A percentile compares a stretch with the other conserved stretches of the same genome.
phyloP scores from a whole-genome alignment of 1,139 yeast genomes.

The Hyphopichia khmerensis region DNA sequence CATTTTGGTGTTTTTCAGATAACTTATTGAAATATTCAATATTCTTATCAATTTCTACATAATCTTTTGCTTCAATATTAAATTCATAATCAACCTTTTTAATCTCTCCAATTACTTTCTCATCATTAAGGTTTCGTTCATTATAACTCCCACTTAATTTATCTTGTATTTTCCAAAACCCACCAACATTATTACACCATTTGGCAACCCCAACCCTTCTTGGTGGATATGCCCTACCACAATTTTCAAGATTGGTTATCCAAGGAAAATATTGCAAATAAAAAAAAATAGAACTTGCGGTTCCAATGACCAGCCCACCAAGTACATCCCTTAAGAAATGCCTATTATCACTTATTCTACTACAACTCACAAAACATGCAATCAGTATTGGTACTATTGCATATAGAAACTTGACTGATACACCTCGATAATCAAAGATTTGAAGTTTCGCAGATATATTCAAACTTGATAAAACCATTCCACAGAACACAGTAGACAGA shows the following conservation, averaged over 20 bases:
- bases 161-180: slow-evolving; percentile 35
- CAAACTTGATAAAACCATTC: slow-evolving; percentile 37
- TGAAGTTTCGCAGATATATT: slow-evolving; percentile 38
- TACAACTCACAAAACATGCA: slow-evolving; percentile 38
- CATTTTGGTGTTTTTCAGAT: slow-evolving; percentile 2
- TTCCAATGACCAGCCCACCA: slow-evolving; percentile 42
- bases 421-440: slow-evolving; percentile 36
- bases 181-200: slow-evolving; percentile 25
- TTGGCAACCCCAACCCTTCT: slow-evolving; percentile 33
- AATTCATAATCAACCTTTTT: background rate
- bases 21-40: slow-evolving; percentile 8
- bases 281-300: slow-evolving; percentile 27
- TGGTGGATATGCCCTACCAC: slow-evolving; percentile 48
- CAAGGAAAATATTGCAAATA: slow-evolving; percentile 46
- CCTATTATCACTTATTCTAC: slow-evolving; percentile 50
- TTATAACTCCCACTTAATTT: slow-evolving; percentile 17
- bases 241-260: slow-evolving; percentile 24
- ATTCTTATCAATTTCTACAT: slow-evolving; percentile 4
- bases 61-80: background rate
- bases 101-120: background rate
- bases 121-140: slow-evolving; percentile 15
- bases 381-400: slow-evolving; percentile 34
- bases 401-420: slow-evolving; percentile 33
- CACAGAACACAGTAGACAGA: slow-evolving; percentile 46
- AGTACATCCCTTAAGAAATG: slow-evolving; percentile 45